These are phyloP conservation scores for Croton setiger DNA, from an alignment of 441 rosid genomes.

Conservation along the genomic window DNA sequence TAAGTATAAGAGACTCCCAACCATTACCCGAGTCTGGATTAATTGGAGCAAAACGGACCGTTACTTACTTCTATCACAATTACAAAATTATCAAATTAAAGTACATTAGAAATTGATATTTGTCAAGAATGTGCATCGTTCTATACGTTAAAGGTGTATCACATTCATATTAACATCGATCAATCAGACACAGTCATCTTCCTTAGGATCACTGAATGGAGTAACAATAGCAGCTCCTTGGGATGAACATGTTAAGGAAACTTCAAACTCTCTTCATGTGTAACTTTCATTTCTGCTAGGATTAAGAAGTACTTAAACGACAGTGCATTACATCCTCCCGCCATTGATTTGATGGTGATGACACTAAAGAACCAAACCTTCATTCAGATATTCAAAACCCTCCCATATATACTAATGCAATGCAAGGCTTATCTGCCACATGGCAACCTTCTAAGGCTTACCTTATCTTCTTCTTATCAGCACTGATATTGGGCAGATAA, in stretches of 20 bases:
- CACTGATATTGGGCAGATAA: too few relatives aligned
- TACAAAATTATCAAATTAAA: too few relatives aligned
- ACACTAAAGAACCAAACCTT: conserved; percentile 34
- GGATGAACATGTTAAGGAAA: conserved; percentile 34
- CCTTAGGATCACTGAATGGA: conserved; percentile 56
- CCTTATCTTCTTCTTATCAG: too few relatives aligned
- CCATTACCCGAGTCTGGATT: too few relatives aligned
- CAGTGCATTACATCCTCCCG: conserved; percentile 30
- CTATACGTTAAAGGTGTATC: too few relatives aligned
- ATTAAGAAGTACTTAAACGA: conserved; percentile 63
- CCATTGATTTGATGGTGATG: conserved; percentile 44
- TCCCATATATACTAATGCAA: conserved; percentile 44
- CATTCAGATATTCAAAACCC: conserved; percentile 51
- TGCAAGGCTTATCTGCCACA: too few relatives aligned
- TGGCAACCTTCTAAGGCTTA: too few relatives aligned
- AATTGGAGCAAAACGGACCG: too few relatives aligned
- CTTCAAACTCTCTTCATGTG: conserved; percentile 28
- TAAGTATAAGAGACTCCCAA: too few relatives aligned
- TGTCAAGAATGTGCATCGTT: too few relatives aligned
- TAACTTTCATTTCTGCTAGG: conserved; percentile 45
- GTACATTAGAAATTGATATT: too few relatives aligned
- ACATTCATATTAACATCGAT: conserved; percentile 56
- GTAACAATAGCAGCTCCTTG: conserved; percentile 44
- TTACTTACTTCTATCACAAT: too few relatives aligned
- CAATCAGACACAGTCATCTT: conserved; percentile 65